Evolutionary conservation across 2,329 filamentous ascomycete genomes (phyloP).

Genomic region (Phaeosphaeriaceae sp.): DNA sequence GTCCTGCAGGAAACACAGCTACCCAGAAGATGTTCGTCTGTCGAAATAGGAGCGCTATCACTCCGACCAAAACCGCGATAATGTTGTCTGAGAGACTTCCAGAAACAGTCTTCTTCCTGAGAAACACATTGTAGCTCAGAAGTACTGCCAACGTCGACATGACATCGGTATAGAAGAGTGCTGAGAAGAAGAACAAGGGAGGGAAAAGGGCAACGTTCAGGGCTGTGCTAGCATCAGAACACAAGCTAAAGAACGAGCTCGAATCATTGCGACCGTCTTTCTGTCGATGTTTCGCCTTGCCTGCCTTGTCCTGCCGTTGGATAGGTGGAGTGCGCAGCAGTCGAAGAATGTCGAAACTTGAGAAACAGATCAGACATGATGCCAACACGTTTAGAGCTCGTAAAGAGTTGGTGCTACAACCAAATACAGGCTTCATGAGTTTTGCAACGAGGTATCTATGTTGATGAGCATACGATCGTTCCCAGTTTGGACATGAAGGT

Average conservation of each 20-base stretch:
- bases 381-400: slow-evolving; percentile 49
- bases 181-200: slow-evolving; percentile 93
- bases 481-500: neutral
- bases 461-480: slow-evolving; percentile 35
- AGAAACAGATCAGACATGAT: slow-evolving; percentile 43
- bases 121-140: slow-evolving; percentile 65
- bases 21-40: slow-evolving; percentile 99
- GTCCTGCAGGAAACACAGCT: slow-evolving; percentile 74
- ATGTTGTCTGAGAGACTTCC: slow-evolving; percentile 19
- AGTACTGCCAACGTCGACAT: slow-evolving; percentile 80
- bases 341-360: slow-evolving; percentile 35
- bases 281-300: neutral
- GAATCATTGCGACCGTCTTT: slow-evolving; percentile 17
- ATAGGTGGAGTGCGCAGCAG: slow-evolving; percentile 11
- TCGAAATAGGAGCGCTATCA: slow-evolving; percentile 75
- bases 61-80: slow-evolving; percentile 60
- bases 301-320: neutral
- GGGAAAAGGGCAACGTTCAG: slow-evolving; percentile 87
- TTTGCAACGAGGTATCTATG: slow-evolving; percentile 52
- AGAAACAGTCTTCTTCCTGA: slow-evolving; percentile 30
- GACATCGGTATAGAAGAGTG: slow-evolving; percentile 93
- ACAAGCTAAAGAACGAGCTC: slow-evolving; percentile 45
- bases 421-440: slow-evolving; percentile 46
- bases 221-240: slow-evolving; percentile 64
- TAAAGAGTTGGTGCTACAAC: slow-evolving; percentile 49